Base-by-base conservation (phyloP, 345 rosid genomes). In the Lepidium africanum region DNA sequence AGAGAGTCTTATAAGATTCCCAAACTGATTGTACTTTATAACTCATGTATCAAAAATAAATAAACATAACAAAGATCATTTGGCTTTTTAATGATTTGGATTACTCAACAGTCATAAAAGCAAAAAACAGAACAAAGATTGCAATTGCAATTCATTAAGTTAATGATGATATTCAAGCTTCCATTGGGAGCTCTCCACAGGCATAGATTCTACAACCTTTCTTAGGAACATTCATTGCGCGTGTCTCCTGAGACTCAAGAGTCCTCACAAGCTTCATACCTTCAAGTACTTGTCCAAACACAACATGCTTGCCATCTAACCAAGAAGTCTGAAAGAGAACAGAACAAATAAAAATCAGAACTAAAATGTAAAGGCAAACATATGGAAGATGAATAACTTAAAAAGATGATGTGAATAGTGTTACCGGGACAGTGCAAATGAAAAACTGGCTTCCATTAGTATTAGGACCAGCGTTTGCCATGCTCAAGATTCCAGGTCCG, bases 401-500 rank as follows among this genome's bases (percentile, higher is more conserved):
- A 12, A 12, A 16, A 21, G 42, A 32, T 4, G 6, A 42, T 27
- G 7, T 46, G 35, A 67, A 50, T 43, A 55, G 63, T 56, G 23
- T 65, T 39, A 93, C 98, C 89, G 84, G 82, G 17, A 93, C 83
- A 5, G 98, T 88, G 72, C 94, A 90, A 73, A 90, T 84, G 83
- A 93, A 90, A 78, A 93, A 90, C 64, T 93, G 98, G 80, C 96
- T 88, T 35, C 98, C 96, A 42, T 90, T 93, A 48, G 98, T 93
- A 49, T 88, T 79, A 25, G 98, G 97, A 63, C 98, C 94, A 47
- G 96, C 92, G 64, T 88, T 93, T 14, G 98, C 98, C 97, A 93
- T 93, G 80, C 97, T 93, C 77, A 90, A 65, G 13, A 88, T 81
- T 67, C 94, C 96, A 30, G 97, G 91, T 74, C 92, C 97, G 1